Conservation (phyloP, 768 basidiomycete genomes). For the Cystobasidium onofrii region DNA sequence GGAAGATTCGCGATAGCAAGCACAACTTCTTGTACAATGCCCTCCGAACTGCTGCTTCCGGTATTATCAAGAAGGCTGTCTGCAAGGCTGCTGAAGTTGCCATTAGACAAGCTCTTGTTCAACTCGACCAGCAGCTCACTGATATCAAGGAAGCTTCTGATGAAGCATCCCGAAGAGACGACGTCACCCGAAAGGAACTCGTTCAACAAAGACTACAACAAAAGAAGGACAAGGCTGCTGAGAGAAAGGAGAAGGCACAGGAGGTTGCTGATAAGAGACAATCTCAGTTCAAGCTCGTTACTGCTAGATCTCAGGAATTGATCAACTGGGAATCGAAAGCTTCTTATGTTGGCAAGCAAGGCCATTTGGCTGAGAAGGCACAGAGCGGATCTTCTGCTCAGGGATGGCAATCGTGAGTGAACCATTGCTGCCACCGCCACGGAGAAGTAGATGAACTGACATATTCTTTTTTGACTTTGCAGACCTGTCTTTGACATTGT, state of each 20-base stretch:
- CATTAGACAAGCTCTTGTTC: slow-evolving; percentile 71
- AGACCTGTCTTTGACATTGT: slow-evolving; percentile 28
- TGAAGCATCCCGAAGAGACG: slow-evolving; percentile 53
- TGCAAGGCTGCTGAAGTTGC: slow-evolving; percentile 58
- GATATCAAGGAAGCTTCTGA: slow-evolving; percentile 73
- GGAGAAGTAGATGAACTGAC: not conserved
- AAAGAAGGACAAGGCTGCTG: slow-evolving; percentile 53
- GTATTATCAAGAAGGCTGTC: slow-evolving; percentile 70
- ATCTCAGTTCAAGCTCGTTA: slow-evolving; percentile 69
- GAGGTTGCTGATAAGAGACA: slow-evolving; percentile 39
- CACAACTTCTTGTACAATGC: slow-evolving; percentile 84
- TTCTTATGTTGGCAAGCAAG: slow-evolving; percentile 62
- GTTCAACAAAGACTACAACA: slow-evolving; percentile 61
- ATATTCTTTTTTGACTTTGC: not conserved
- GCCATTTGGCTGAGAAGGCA: slow-evolving; percentile 49
- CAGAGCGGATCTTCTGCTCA: not conserved
- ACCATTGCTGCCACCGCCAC: too few species aligned
- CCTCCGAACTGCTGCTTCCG: slow-evolving; percentile 66
- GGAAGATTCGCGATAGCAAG: slow-evolving; percentile 81
- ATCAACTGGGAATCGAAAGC: slow-evolving; percentile 56
- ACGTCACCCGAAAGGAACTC: slow-evolving; percentile 51
- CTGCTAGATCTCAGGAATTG: slow-evolving; percentile 60
- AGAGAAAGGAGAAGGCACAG: slow-evolving; percentile 49
- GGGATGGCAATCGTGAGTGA: slow-evolving; percentile 22
- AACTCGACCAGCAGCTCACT: slow-evolving; percentile 80